phyloP scores from a whole-genome alignment of 768 basidiomycete species.

The Boletus bicolor region DNA sequence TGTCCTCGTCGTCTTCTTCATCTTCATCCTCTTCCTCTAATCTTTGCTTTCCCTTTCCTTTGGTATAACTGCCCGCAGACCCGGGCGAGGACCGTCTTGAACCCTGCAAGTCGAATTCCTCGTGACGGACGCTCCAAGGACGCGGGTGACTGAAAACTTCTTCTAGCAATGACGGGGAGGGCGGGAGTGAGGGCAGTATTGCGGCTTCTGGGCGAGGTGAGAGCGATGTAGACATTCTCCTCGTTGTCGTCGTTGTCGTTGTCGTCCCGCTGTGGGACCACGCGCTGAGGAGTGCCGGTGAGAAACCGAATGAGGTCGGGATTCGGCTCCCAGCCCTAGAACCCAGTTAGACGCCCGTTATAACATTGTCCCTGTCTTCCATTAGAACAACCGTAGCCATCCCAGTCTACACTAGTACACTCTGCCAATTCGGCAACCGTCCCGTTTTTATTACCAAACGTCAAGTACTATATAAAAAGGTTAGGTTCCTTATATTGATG shows the following conservation, averaged over 20 bases:
- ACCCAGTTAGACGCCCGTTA: constrained; percentile 36
- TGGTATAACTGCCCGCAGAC: constrained; percentile 5
- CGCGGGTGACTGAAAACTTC: constrained; percentile 42
- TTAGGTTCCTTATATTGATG: background rate
- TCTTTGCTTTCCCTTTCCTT: constrained; percentile 35
- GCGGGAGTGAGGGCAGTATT: constrained; percentile 34
- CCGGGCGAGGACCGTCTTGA: constrained; percentile 21
- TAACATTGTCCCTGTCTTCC: background rate
- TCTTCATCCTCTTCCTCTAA: constrained; percentile 8
- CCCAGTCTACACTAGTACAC: too few relatives aligned
- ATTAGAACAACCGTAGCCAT: background rate
- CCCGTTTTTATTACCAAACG: background rate
- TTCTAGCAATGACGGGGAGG: constrained; percentile 38
- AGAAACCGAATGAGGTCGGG: constrained; percentile 3
- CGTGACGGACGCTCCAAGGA: constrained; percentile 33
- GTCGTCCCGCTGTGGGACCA: background rate
- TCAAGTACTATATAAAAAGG: background rate
- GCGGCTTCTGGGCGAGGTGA: constrained; percentile 8
- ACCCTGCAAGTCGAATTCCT: constrained; percentile 17
- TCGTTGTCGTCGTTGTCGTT: constrained; percentile 7
- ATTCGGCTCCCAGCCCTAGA: constrained; percentile 17
- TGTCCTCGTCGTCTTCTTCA: constrained; percentile 25
- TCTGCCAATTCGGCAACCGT: background rate
- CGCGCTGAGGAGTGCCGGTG: background rate
- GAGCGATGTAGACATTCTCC: constrained; percentile 18